phyloP scores from a whole-genome alignment of 495 filamentous ascomycete genomes.

The Aspergillus incahuasiensis region DNA sequence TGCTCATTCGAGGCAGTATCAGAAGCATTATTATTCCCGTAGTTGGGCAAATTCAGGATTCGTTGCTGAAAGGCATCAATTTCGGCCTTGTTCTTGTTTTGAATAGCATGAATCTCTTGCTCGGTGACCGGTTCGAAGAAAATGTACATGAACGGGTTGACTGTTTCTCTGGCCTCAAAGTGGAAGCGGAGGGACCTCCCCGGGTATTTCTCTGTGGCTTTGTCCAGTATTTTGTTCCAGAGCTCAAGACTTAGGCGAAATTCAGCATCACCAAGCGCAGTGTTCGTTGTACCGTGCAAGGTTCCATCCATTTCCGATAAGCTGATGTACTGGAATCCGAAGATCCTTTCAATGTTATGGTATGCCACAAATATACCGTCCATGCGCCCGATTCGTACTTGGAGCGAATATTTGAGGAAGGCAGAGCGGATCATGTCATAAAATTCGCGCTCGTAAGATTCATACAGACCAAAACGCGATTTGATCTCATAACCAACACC shows the following conservation, averaged over 20 bases:
- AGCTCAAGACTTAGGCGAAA: conserved; percentile 75
- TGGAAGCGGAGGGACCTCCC: conserved; percentile 71
- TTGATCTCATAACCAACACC: conserved; percentile 86
- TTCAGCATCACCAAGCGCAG: conserved; percentile 73
- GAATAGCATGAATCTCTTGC: conserved; percentile 66
- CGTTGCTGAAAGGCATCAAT: conserved; percentile 65
- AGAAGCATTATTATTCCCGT: not conserved
- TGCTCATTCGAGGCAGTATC: not conserved
- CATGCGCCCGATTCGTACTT: conserved; percentile 96
- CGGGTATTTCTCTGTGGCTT: conserved; percentile 66
- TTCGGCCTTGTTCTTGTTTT: conserved; percentile 54
- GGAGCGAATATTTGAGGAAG: conserved; percentile 94
- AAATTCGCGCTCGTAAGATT: conserved; percentile 93
- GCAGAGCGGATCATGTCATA: conserved; percentile 94
- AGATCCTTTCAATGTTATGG: conserved; percentile 92
- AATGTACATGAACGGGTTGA: conserved; percentile 73
- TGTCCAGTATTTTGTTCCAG: conserved; percentile 72
- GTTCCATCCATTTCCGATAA: conserved; percentile 81
- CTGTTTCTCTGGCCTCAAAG: conserved; percentile 69
- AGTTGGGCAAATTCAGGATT: conserved; percentile 38
- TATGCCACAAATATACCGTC: conserved; percentile 98
- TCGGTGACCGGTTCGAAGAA: conserved; percentile 81
- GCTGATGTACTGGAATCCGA: conserved; percentile 93
- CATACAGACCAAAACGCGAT: conserved; percentile 63
- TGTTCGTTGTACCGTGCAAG: conserved; percentile 67